phyloP scores from a whole-genome alignment of 148 eudicot species.

The Camellia japonica region DNA sequence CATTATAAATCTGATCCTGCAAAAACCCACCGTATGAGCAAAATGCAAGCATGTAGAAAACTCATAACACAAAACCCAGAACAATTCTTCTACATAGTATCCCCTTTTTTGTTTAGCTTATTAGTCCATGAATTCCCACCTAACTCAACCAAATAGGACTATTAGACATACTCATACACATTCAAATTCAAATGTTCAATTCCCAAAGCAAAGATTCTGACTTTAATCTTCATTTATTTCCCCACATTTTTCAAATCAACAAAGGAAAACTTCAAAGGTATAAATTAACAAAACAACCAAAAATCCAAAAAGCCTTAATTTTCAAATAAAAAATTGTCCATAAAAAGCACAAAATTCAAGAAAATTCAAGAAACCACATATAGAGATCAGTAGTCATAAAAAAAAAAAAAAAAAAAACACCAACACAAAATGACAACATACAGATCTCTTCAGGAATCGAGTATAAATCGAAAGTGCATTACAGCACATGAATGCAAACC shows the following conservation, averaged over 20 bases:
- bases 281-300: not conserved
- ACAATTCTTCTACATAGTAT: not conserved
- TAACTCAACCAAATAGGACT: not conserved
- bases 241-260: constrained; percentile 3
- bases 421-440: not conserved
- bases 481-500: not conserved
- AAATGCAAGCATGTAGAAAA: not conserved
- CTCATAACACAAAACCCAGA: not conserved
- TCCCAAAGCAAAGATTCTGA: not conserved
- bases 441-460: constrained; percentile 8
- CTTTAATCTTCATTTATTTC: not conserved
- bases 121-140: not conserved
- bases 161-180: not conserved
- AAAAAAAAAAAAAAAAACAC: too few species aligned
- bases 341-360: not conserved
- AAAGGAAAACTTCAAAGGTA: not conserved
- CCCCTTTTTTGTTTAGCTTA: not conserved
- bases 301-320: not conserved
- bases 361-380: not conserved
- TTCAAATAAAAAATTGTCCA: not conserved
- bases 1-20: not conserved
- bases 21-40: not conserved
- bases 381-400: not conserved
- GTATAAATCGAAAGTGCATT: not conserved
- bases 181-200: not conserved